Evolutionary conservation across 106 monocot species (phyloP).

Genomic region (Acorus gramineus): DNA sequence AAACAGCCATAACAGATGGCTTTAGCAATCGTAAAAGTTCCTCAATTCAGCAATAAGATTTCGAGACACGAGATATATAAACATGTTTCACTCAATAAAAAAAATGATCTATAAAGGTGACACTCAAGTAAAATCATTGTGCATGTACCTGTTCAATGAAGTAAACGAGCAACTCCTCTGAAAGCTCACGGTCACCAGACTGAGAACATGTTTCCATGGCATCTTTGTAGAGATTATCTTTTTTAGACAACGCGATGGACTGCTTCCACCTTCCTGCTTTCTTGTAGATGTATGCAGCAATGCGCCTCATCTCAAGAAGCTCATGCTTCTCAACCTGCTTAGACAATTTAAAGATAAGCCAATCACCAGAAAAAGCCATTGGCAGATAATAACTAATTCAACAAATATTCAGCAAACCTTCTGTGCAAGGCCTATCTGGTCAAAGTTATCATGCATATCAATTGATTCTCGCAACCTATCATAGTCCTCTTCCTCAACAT

Average conservation of each 20-base stretch:
- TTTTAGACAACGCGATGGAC: constrained; percentile 94
- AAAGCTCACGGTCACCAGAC: constrained; percentile 87
- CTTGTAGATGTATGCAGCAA: constrained; percentile 98
- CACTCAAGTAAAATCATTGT: not conserved
- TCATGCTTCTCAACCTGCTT: constrained; percentile 86
- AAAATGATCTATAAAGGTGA: no score
- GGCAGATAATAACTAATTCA: no score
- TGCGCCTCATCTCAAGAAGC: constrained; percentile 95
- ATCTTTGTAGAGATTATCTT: constrained; percentile 94
- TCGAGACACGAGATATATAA: no score
- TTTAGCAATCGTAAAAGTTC: not conserved
- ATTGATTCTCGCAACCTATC: constrained; percentile 88
- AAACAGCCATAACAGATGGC: not conserved
- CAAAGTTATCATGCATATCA: constrained; percentile 98
- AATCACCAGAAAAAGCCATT: not conserved
- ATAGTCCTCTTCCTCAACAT: constrained; percentile 97
- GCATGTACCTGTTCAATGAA: constrained; percentile 90
- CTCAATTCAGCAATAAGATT: no score
- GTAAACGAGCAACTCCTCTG: constrained; percentile 93
- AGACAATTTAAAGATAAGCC: not conserved
- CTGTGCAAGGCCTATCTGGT: constrained; percentile 97
- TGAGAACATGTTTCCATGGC: constrained; percentile 96
- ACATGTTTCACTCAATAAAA: no score
- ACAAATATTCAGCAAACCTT: constrained; percentile 33
- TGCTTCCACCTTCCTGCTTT: constrained; percentile 99